These are phyloP conservation scores for Boletus reticulatus DNA, from an alignment of 768 basidiomycete genomes.

Conservation along the genomic window DNA sequence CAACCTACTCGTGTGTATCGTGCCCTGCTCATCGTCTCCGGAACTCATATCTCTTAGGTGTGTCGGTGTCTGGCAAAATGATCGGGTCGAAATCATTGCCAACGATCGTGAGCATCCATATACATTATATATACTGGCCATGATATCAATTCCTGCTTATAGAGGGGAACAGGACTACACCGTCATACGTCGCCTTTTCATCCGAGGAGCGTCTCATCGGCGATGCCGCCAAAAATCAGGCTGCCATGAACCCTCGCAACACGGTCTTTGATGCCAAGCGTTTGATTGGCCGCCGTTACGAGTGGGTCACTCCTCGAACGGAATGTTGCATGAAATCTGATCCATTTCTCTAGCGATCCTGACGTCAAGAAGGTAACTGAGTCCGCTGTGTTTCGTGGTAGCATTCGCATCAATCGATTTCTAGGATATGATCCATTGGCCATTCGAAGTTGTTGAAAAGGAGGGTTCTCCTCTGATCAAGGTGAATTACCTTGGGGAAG, in stretches of 20 bases:
- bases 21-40: conserved; percentile 16
- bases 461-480: conserved; percentile 97
- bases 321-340: not conserved
- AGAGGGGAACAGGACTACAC: conserved; percentile 99
- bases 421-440: conserved; percentile 96
- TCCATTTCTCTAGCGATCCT: conserved; percentile 59
- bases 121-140: not conserved
- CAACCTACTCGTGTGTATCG: conserved; percentile 85
- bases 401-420: conserved; percentile 4
- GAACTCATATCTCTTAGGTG: conserved; percentile 54
- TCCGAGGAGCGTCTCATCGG: conserved; percentile 95
- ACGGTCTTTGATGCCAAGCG: conserved; percentile 99
- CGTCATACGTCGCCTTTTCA: conserved; percentile 99
- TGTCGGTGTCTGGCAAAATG: conserved; percentile 99
- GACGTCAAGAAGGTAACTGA: conserved; percentile 79
- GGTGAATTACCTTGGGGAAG: conserved; percentile 92
- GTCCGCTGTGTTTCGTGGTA: not conserved
- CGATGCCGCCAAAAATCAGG: conserved; percentile 98
- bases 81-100: conserved; percentile 99
- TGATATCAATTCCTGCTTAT: conserved; percentile 7
- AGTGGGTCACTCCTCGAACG: conserved; percentile 48
- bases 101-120: conserved; percentile 73
- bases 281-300: conserved; percentile 95
- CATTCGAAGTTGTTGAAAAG: conserved; percentile 94
- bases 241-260: conserved; percentile 99